Percentiles rank a stretch among this genome's conserved stretches.
Evolutionary conservation across 441 rosid species (phyloP).

Genomic region (Gossypium schwendimanii): DNA sequence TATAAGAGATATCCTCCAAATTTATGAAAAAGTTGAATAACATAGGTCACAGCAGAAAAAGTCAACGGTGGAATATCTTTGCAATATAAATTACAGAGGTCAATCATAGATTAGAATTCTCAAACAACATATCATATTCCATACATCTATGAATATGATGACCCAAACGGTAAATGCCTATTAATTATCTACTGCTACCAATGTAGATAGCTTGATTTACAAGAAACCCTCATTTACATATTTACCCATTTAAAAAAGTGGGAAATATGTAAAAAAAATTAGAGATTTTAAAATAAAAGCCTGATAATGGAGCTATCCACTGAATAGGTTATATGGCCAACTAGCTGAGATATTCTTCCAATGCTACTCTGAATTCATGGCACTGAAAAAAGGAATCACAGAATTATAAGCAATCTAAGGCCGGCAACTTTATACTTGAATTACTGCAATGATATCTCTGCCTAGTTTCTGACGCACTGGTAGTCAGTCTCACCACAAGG

Average conservation of each 20-base stretch:
- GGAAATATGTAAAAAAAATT: constrained; percentile 1
- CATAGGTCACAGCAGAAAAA: not conserved
- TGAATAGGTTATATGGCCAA: constrained; percentile 29
- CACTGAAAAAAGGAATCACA: not conserved
- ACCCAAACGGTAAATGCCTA: not conserved
- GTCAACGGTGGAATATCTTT: not conserved
- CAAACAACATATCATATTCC: not conserved
- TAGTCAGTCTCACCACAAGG: constrained; percentile 6
- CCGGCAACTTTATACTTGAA: constrained; percentile 8
- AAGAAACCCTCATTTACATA: constrained; percentile 11
- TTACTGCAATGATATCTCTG: not conserved
- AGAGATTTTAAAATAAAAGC: not conserved
- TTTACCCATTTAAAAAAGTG: constrained; percentile 10
- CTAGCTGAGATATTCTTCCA: constrained; percentile 6
- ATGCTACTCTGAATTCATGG: not conserved
- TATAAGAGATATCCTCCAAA: not conserved
- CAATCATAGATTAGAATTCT: not conserved
- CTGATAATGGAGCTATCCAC: constrained; percentile 20
- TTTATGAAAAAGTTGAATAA: not conserved
- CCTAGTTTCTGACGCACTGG: not conserved
- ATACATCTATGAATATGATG: not conserved
- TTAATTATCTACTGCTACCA: not conserved
- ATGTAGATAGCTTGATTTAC: constrained; percentile 4
- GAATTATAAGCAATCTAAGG: constrained; percentile 6
- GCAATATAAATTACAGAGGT: not conserved